phyloP scores from a whole-genome alignment of 1,139 yeast genomes.

The Eremothecium cymbalariae region DNA sequence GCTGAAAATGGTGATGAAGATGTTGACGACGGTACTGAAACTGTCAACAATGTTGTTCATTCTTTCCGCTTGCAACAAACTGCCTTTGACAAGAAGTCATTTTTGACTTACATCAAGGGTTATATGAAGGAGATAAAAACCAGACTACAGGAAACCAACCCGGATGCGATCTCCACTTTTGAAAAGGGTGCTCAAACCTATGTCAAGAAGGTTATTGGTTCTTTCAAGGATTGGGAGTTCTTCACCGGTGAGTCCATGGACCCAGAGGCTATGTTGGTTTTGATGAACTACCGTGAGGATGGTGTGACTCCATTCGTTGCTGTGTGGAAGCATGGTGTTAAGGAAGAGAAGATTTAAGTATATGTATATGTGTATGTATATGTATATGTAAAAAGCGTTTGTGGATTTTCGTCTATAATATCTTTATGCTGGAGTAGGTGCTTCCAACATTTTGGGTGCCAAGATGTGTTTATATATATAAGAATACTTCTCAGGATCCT shows the following conservation, averaged over 20 bases:
- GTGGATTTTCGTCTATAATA: too few species aligned
- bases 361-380: too few species aligned
- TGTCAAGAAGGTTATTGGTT: conserved; percentile 89
- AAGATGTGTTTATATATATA: too few species aligned
- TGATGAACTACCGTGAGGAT: conserved; percentile 99
- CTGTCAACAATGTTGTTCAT: conserved; percentile 96
- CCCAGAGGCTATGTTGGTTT: conserved; percentile 97
- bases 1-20: conserved; percentile 90
- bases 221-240: conserved; percentile 98
- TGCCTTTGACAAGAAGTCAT: conserved; percentile 94
- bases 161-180: conserved; percentile 77
- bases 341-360: conserved; percentile 74
- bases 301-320: conserved; percentile 97
- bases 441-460: too few species aligned
- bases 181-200: conserved; percentile 95
- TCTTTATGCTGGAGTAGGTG: too few species aligned
- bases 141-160: conserved; percentile 76
- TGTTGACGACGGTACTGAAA: conserved; percentile 73
- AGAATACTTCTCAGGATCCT: too few species aligned
- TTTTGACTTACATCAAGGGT: conserved; percentile 90
- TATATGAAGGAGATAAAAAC: conserved; percentile 96
- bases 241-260: conserved; percentile 99
- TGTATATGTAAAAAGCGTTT: too few species aligned
- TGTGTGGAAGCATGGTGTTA: conserved; percentile 98
- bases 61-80: conserved; percentile 97